Evolutionary conservation across 306 rosid species (phyloP).

Genomic region (Fagus sylvatica): DNA sequence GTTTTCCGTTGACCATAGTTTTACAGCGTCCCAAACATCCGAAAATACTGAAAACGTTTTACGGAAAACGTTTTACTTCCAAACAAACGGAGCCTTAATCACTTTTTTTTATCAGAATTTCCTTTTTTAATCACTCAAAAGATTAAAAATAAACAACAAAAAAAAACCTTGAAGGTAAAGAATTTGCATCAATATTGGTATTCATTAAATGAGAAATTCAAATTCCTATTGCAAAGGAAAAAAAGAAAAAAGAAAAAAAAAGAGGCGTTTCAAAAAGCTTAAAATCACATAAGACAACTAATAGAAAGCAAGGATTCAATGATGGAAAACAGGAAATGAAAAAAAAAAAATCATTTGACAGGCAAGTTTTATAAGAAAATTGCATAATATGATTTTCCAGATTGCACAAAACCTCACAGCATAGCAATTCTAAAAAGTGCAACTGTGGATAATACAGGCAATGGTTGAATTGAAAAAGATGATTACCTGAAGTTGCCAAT

Average conservation of each 20-base stretch:
- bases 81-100: too few species aligned
- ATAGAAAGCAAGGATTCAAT: not conserved
- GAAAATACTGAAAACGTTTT: too few species aligned
- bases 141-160: not conserved
- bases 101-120: too few species aligned
- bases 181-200: not conserved
- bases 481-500: conserved; percentile 93
- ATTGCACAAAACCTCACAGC: not conserved
- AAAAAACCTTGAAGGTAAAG: not conserved
- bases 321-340: not conserved
- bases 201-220: not conserved
- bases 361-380: not conserved
- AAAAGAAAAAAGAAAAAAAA: not conserved
- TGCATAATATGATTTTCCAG: not conserved
- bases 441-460: not conserved
- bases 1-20: too few species aligned
- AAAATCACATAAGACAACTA: not conserved
- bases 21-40: too few species aligned
- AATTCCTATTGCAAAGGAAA: not conserved
- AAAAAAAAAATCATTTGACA: not conserved
- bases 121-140: not conserved
- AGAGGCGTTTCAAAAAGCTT: not conserved
- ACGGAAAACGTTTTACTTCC: too few species aligned
- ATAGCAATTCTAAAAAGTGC: not conserved
- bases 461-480: not conserved